Base-by-base conservation (phyloP, 805 yeast genomes). In the Ogataea pilisensis region DNA sequence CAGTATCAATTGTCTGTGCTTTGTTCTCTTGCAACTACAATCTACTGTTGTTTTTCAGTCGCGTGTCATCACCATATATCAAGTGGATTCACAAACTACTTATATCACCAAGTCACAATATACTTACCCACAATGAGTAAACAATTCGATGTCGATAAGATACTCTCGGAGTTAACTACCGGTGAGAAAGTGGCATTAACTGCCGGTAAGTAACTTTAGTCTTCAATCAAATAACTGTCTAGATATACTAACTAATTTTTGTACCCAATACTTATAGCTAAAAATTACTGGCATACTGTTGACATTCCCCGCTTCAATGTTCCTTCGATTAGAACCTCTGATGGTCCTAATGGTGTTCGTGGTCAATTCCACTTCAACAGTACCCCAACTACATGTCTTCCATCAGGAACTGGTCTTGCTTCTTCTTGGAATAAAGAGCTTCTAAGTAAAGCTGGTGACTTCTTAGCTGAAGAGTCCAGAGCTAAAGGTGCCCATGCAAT, bases 341-440 rank as follows among this genome's bases (percentile, higher is more conserved):
- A 72, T 49, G 77, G 76, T 4, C 77, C 77, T 26, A 72, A 72
- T 46, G 77, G 77, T 37, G 54, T 72, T 38, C 56, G 76, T 42
- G 76, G 76, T 4, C 65, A 68, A 31, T 60, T 58, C n/a, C 65
- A 66, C 43, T 66, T 69, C 50, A 59, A 67, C 39, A 57, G 67
- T 13, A 59, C 61, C 21, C 72, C 72, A 13, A 59, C 75, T 28
- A 70, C 68, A 43, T 68, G 75, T 46, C 66, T 71, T 49, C 69
- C 75, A 3, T 68, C 70, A 40, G 76, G 76, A n/a, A 70, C 76
- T 0, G 74, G 64, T 0, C 45, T 72, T 55, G 76, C 70, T 1
- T 49, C 75, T 14, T 66, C 75, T 11, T 72, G 66, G 59, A 63
- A 72, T 55, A 61, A 60, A 44, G 64, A 63, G 3, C 60, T 72